phyloP scores from a whole-genome alignment of 169 alveolate species.

The Eimeria tenella region DNA sequence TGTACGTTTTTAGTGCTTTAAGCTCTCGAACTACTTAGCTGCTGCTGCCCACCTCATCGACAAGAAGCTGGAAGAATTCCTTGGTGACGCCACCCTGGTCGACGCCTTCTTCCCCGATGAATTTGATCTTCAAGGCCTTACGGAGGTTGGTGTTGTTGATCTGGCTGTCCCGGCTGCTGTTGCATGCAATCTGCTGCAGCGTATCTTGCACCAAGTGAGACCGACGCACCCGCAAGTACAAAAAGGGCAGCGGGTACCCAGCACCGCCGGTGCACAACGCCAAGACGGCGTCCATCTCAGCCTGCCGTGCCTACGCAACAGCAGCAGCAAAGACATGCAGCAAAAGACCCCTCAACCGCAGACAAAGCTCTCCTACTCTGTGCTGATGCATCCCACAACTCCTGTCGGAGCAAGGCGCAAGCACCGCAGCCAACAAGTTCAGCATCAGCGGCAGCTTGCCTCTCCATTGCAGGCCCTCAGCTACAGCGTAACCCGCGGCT shows the following conservation, averaged over 20 bases:
- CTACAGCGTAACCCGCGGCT: background rate
- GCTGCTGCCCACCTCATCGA: conserved; percentile 81
- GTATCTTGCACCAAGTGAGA: conserved; percentile 81
- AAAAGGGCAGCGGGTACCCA: conserved; percentile 71
- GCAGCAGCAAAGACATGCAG: background rate
- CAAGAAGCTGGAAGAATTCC: conserved; percentile 92
- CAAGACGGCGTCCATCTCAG: conserved; percentile 32
- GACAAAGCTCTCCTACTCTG: too few relatives aligned
- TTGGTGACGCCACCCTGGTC: conserved; percentile 96
- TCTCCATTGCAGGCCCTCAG: background rate
- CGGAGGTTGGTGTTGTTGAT: conserved; percentile 64
- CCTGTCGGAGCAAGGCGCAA: background rate
- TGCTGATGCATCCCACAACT: too few relatives aligned
- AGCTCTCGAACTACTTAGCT: background rate
- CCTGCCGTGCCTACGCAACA: conserved; percentile 46
- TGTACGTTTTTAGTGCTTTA: background rate
- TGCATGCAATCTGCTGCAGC: conserved; percentile 52
- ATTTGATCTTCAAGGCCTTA: conserved; percentile 86
- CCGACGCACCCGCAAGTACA: conserved; percentile 78
- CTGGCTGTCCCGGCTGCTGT: conserved; percentile 34
- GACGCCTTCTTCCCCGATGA: conserved; percentile 94
- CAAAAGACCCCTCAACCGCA: background rate
- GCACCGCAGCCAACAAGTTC: background rate
- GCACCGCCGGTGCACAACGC: conserved; percentile 11
- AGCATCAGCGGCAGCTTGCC: background rate